Base-by-base conservation (phyloP, 352 stramenopile genomes). In the Thraustochytrium striatum region DNA sequence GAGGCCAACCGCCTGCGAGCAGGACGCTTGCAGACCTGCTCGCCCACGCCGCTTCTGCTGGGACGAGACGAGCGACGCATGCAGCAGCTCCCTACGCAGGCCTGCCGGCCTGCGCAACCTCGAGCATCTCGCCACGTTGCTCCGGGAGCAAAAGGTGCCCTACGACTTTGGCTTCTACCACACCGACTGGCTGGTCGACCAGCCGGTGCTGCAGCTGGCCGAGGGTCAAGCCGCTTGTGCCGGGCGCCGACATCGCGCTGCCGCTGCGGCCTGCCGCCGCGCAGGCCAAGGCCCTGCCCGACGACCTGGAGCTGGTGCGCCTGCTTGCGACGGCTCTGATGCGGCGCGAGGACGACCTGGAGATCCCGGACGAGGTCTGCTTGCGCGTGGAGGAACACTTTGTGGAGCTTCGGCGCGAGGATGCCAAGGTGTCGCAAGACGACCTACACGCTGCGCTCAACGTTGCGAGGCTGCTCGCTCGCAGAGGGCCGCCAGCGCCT, bases 41-140 rank as follows among this genome's bases (percentile, higher is more conserved):
- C 30, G 19, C 41, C 41, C 5, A 75, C 65, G 3, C 65, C 39
- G 1, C 9, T 75, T 13, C n/a, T 75, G 13, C 11, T 75, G 21
- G 25, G 36, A 75, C 65, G 65, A 75, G 36, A 75, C 65, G 16
- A 25, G 16, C 16, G 47, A 55, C 16, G 47, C 25, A 25, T 16
- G 25, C 47, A 21, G 47, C n/a, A 16, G 32, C 65, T 3, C 32
- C 68, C 21, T 5, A 75, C 13, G 52, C 28, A 11, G 65, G 65
- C 36, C 21, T 21, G 7, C 65, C 68, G 65, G 65, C 35, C 41
- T 75, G 21, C 65, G 65, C 35, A 75, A 75, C 41, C 43, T 75
- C 41, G 32, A 75, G n/a, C 41, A 39, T 5, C 30, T 75, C n/a
- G 30, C 65, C 19, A 61, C 38, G 35, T 38, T 75, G 25, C 2